Evolutionary conservation across 352 stramenopile species (phyloP), one percentile per base, ranked within the genome.

Genomic region (Ochromonadaceae sp.): DNA sequence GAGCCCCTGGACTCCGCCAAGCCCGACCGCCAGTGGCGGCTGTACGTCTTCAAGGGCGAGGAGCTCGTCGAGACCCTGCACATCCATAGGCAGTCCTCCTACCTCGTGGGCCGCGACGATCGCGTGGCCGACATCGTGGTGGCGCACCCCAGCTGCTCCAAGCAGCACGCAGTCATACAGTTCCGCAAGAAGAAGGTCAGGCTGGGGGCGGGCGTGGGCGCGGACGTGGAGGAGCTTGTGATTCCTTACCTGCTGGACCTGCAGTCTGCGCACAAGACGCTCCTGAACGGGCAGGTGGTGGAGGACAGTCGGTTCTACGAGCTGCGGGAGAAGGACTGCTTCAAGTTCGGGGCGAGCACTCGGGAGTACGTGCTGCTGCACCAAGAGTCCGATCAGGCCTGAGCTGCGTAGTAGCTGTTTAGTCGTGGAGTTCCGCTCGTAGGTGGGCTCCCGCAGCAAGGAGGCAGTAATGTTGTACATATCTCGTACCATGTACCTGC

Each of bases 241-340:
- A 76, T 76, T 57, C 93, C 92, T 2, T 99, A 99, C 78, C 76
- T 99, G 41, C 89, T 99, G 84, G 93, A 99, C 74, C 78, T 99
- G 31, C 81, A 95, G 70, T 95, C 84, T 74, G 96, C 90, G 26
- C 97, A 98, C 79, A 87, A 84, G 28, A 98, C 91, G n/a, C 92
- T 91, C 53, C 76, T 99, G 7, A 99, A 99, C 72, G 88, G 89
- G 12, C 77, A 89, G 38, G 72, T 77, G 47, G 81, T 99, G 50
- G 90, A 96, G 26, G 65, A 79, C 39, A 87, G 87, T 35, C 84
- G 93, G 28, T 99, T 98, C 80, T 92, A 97, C 59, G 86, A 98
- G 74, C 78, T 98, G 42, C 81, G 80, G 60, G 80, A 85, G 49
- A 91, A 93, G 66, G 93, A 99, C 74, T 81, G 97, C 38, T 76